Percentiles rank a stretch among this genome's conserved stretches.
These are phyloP conservation scores for Cryptococcus jaspeensis DNA, from an alignment of 1,284 basidiomycete genomes.

Conservation along the genomic window DNA sequence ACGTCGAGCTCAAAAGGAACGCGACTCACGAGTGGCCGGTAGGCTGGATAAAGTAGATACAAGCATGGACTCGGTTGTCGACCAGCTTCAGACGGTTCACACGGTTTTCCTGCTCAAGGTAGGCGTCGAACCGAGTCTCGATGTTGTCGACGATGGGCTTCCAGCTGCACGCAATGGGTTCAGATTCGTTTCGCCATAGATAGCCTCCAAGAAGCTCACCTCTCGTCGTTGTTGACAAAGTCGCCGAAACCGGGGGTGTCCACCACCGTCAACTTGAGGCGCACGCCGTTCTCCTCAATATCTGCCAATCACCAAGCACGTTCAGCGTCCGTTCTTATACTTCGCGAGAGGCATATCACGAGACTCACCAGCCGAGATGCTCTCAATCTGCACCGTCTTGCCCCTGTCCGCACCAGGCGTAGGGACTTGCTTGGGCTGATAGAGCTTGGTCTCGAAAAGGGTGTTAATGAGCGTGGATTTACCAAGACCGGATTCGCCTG, in stretches of 20 bases:
- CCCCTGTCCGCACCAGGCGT: constrained; percentile 80
- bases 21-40: constrained; percentile 86
- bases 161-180: constrained; percentile 62
- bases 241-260: constrained; percentile 88
- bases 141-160: constrained; percentile 97
- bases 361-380: constrained; percentile 83
- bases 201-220: constrained; percentile 56
- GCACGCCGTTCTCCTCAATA: constrained; percentile 95
- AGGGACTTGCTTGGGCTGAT: constrained; percentile 77
- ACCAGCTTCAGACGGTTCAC: constrained; percentile 65
- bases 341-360: background rate
- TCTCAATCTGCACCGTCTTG: constrained; percentile 92
- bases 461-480: constrained; percentile 98
- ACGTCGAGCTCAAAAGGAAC: background rate
- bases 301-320: constrained; percentile 58
- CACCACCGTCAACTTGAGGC: constrained; percentile 92
- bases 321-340: background rate
- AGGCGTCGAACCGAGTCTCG: constrained; percentile 91
- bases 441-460: constrained; percentile 91
- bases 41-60: constrained; percentile 96
- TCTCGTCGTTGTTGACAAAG: constrained; percentile 97
- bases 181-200: background rate
- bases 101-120: constrained; percentile 95
- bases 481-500: constrained; percentile 94
- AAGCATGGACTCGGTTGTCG: constrained; percentile 59